Conservation (phyloP, 1,139 yeast species). For the Zhuliangozyma parablackwelliae region DNA sequence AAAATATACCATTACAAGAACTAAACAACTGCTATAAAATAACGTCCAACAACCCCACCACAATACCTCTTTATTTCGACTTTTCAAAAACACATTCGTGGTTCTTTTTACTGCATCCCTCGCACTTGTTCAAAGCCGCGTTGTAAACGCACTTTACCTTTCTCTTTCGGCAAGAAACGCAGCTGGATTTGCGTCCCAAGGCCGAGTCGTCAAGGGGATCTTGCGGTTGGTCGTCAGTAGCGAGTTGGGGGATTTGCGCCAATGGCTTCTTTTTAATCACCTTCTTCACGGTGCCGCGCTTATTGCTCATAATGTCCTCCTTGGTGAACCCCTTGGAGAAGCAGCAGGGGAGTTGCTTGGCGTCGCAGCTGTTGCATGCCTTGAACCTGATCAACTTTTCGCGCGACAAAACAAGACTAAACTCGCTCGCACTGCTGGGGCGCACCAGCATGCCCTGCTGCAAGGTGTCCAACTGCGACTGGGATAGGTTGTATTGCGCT, state of each 20-base stretch:
- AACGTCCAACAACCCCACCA: too few species aligned
- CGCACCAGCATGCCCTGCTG: background rate
- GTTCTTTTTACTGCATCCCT: slow-evolving; percentile 34
- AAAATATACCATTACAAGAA: too few species aligned
- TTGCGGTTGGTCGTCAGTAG: background rate
- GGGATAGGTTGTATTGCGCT: slow-evolving; percentile 9
- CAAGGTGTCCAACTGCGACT: slow-evolving; percentile 5
- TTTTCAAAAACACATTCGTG: slow-evolving; percentile 29
- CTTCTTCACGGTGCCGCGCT: slow-evolving; percentile 10
- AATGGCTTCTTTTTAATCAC: slow-evolving; percentile 3
- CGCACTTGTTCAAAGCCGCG: slow-evolving; percentile 26
- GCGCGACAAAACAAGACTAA: slow-evolving; percentile 17
- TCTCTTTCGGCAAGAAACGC: slow-evolving; percentile 34
- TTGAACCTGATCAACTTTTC: slow-evolving; percentile 44
- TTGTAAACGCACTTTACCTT: slow-evolving; percentile 36
- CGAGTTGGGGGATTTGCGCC: background rate
- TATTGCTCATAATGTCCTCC: slow-evolving; percentile 42
- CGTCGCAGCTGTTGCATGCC: slow-evolving; percentile 46
- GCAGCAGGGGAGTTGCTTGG: slow-evolving; percentile 41
- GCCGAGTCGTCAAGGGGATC: background rate
- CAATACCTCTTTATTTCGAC: too few species aligned
- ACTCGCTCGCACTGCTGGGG: slow-evolving; percentile 1
- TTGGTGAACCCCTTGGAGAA: slow-evolving; percentile 60
- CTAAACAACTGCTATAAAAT: too few species aligned
- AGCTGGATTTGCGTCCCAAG: slow-evolving; percentile 27